Base-by-base conservation (phyloP, 2,329 filamentous ascomycete genomes). In the Botrytis hyacinthi region DNA sequence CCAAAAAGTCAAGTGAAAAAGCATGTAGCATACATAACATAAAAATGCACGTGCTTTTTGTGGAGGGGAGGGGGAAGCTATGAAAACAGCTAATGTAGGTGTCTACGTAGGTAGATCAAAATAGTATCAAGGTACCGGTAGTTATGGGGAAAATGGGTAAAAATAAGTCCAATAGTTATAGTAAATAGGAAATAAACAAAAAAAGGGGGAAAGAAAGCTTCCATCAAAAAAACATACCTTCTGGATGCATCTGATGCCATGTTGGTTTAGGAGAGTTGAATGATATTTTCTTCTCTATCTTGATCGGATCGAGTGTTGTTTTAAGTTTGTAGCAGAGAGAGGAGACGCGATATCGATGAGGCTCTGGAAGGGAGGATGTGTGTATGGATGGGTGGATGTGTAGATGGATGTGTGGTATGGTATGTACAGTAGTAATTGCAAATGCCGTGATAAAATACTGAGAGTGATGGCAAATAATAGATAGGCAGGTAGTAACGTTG, bases 201-300 rank as follows among this genome's bases (percentile, higher is more conserved):
- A 57, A 40, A 40, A 26, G 32, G 65, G 65, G 65, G 46, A 40
- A 54, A 40, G 65, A 40, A 37, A 69, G 37, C 26, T 12, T 57
- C 46, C 29, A 20, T 42, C 70, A 42, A 72, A 70, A 70, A 63
- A 70, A 74, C 76, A 75, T 74, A 79, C 79, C 78, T 73, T 76
- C 78, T 74, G 60, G 79, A 79, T 71, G 78, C 79, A 73, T 80
- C 77, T 1, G 76, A 74, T 37, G 79, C 78, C 78, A 80, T 80
- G 7, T 66, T 75, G 0, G 51, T 29, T 12, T 60, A 37, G 20
- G 8, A 16, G 14, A 35, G 48, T n/a, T 22, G 26, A 37, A 29
- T 62, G 18, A n/a, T 9, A 29, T 63, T 42, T 63, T 63, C n/a
- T 29, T 63, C 51, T 57, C 51, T 29, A 57, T 16, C n/a, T 42